These are phyloP conservation scores for Phytophthora lateralis DNA, from an alignment of 352 stramenopile species.

Conservation along the genomic window DNA sequence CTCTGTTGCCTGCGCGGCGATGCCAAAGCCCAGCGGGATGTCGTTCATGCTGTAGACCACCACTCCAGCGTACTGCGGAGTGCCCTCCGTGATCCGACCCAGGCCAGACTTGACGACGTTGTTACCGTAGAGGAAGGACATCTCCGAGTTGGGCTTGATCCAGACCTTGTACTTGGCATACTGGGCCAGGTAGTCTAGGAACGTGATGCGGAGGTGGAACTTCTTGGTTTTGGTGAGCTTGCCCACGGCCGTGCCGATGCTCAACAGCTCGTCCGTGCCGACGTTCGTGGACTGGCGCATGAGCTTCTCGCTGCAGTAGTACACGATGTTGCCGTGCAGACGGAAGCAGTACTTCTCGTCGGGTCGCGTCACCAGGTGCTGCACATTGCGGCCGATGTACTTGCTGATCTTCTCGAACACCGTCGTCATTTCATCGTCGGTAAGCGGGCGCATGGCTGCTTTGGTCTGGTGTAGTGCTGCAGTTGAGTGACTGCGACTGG, in stretches of 20 bases:
- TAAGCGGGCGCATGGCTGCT: conserved; percentile 95
- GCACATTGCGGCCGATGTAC: conserved; percentile 97
- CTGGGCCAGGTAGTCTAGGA: conserved; percentile 98
- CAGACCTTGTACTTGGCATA: conserved; percentile 99
- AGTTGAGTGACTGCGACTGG: conserved; percentile 20
- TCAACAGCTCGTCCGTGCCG: conserved; percentile 94
- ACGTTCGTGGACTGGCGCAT: conserved; percentile 97
- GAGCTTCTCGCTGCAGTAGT: conserved; percentile 97
- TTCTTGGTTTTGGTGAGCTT: conserved; percentile 99
- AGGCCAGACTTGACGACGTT: conserved; percentile 98
- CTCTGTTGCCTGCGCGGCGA: conserved; percentile 96
- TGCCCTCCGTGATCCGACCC: conserved; percentile 97
- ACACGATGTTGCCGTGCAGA: conserved; percentile 97
- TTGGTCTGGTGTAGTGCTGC: conserved; percentile 11
- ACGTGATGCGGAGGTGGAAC: conserved; percentile 98
- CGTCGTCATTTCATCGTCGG: conserved; percentile 95
- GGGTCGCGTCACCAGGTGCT: conserved; percentile 96
- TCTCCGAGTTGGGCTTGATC: conserved; percentile 99
- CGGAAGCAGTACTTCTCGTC: conserved; percentile 99
- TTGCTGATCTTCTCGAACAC: conserved; percentile 99
- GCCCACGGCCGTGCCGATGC: conserved; percentile 97
- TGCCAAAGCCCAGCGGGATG: conserved; percentile 98
- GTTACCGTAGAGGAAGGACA: conserved; percentile 99
- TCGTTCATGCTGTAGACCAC: conserved; percentile 99
- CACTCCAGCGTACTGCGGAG: conserved; percentile 97